These are phyloP conservation scores for Globisporangium recalcitrans DNA, from an alignment of 352 stramenopile species.

Conservation along the genomic window DNA sequence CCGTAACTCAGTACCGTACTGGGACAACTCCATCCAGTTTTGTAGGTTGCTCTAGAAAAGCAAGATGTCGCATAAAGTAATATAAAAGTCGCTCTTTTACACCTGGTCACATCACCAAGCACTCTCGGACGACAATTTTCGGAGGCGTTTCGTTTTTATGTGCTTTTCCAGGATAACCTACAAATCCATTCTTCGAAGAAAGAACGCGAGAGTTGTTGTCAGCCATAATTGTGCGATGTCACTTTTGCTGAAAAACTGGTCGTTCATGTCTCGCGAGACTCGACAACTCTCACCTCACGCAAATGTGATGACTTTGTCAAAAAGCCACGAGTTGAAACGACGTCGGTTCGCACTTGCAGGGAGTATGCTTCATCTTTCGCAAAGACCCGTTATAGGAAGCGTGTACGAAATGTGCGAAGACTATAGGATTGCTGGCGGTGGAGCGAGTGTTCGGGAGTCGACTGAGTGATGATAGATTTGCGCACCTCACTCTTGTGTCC, in stretches of 20 bases:
- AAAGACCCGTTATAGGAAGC: neutral
- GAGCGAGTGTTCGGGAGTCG: too few species aligned
- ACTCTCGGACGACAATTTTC: conserved; percentile 2
- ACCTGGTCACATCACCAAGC: neutral
- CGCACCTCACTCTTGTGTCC: neutral
- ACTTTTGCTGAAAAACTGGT: conserved; percentile 8
- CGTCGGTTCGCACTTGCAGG: neutral
- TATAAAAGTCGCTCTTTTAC: neutral
- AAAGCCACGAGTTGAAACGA: neutral
- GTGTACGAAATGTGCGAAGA: neutral
- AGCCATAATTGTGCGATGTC: conserved; percentile 5
- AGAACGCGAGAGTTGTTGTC: neutral
- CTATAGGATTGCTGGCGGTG: neutral
- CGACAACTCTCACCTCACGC: neutral
- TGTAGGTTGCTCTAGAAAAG: neutral
- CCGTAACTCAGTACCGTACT: neutral
- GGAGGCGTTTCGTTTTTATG: conserved; percentile 1
- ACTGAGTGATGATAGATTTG: neutral
- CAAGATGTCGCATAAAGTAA: neutral
- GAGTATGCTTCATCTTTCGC: neutral
- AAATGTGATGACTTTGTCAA: conserved; percentile 2
- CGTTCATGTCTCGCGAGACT: conserved; percentile 6
- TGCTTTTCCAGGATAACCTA: conserved; percentile 13
- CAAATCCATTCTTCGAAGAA: neutral
- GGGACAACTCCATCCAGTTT: too few species aligned